These are phyloP conservation scores for Arabidopsis hybrid DNA, from an alignment of 441 rosid genomes.

Conservation along the genomic window DNA sequence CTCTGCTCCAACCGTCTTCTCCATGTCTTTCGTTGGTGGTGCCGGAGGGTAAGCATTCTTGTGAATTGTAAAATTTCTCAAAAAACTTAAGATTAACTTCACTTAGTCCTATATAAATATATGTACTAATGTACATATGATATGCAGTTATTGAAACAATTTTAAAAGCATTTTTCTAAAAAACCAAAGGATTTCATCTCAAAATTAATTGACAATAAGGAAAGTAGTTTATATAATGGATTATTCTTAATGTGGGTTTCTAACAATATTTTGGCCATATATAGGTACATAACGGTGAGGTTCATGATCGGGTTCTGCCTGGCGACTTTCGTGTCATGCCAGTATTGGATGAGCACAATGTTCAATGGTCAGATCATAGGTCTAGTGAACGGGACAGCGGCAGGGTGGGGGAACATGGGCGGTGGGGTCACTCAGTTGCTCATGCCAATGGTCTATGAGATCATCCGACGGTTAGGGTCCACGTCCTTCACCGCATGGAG, in stretches of 20 bases:
- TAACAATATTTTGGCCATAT: conserved; percentile 2
- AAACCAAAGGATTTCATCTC: background rate
- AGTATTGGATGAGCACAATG: conserved; percentile 96
- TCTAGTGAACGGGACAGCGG: conserved; percentile 83
- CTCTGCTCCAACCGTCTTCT: conserved; percentile 78
- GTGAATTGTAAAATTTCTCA: background rate
- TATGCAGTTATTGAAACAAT: background rate
- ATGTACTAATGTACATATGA: background rate
- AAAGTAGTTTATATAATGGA: background rate
- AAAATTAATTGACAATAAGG: background rate
- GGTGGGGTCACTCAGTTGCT: conserved; percentile 85
- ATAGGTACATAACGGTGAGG: conserved; percentile 60
- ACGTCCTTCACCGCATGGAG: conserved; percentile 92
- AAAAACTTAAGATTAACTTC: background rate
- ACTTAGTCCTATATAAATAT: background rate
- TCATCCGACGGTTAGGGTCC: conserved; percentile 60
- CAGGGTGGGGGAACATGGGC: conserved; percentile 97
- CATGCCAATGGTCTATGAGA: conserved; percentile 81
- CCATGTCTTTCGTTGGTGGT: conserved; percentile 68
- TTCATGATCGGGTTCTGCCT: conserved; percentile 95
- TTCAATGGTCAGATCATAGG: conserved; percentile 87
- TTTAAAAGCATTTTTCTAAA: background rate
- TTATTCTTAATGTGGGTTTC: background rate
- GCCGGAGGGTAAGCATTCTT: conserved; percentile 58
- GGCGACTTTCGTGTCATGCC: conserved; percentile 88